A percentile compares a stretch with the other conserved stretches of the same genome.
phyloP scores from a whole-genome alignment of 768 basidiomycete genomes.

The Nidularia pulvinata region DNA sequence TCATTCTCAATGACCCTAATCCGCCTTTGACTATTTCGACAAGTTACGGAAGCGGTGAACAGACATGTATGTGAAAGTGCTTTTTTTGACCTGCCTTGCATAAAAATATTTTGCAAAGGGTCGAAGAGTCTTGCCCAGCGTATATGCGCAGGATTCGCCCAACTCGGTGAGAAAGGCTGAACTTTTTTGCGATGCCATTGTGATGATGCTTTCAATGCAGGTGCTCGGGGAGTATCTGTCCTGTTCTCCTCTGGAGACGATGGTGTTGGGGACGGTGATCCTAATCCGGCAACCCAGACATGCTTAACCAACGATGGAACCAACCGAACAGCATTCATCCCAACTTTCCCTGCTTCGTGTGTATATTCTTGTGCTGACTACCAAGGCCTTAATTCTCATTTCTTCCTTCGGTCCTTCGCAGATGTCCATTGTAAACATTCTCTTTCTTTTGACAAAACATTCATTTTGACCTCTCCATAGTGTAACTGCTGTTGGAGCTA shows the following conservation, averaged over 20 bases:
- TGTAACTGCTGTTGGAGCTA: slow-evolving; percentile 72
- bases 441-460: not conserved
- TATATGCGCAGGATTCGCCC: slow-evolving; percentile 48
- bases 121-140: slow-evolving; percentile 44
- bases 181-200: no score
- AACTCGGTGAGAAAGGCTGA: slow-evolving; percentile 52
- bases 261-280: slow-evolving; percentile 69
- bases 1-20: slow-evolving; percentile 31
- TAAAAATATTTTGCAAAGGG: slow-evolving; percentile 24
- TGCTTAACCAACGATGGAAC: slow-evolving; percentile 62
- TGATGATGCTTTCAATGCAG: no score
- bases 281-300: slow-evolving; percentile 48
- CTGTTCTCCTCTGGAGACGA: slow-evolving; percentile 68
- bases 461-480: slow-evolving; percentile 26
- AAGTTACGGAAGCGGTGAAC: slow-evolving; percentile 62
- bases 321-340: slow-evolving; percentile 55
- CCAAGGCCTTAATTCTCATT: no score
- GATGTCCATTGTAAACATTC: slow-evolving; percentile 47
- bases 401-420: slow-evolving; percentile 10
- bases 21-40: slow-evolving; percentile 57
- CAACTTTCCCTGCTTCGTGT: slow-evolving; percentile 59
- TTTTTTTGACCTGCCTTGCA: not conserved
- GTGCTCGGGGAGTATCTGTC: slow-evolving; percentile 67
- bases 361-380: no score
- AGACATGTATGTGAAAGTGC: slow-evolving; percentile 37